Evolutionary conservation across 179 eudicot species (phyloP), one percentile per base, ranked within the genome.

Genomic region (Pouteria campechiana): DNA sequence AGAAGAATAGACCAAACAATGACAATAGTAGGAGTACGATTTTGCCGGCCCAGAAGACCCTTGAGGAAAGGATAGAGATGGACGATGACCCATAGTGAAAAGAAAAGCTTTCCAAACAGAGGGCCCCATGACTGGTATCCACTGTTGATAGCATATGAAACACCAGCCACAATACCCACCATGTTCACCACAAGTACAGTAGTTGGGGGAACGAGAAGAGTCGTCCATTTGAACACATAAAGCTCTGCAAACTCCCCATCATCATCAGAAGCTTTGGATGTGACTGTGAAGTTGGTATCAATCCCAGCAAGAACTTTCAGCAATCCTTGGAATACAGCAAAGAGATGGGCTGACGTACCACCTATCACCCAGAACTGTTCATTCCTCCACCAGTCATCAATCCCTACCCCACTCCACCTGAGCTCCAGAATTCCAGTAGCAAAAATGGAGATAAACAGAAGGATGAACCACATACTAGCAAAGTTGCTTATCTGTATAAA

Each of bases 351-450:
- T 1, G 95, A 85, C 7, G 81, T 73, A 3, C 95, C 95, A 39
- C 84, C 95, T 21, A 85, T 85, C 60, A 81, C 95, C 95, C 95
- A 85, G 29, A 77, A 84, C 60, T 80, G 95, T 28, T 84, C 95
- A 54, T 84, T 84, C 61, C 90, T 74, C 95, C 95, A 85, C 95
- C 83, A 81, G 62, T 81, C 95, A 22, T 85, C 92, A 1, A 85
- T 68, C 18, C 77, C 55, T 10, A 85, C 87, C 32, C 87, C 87
- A 40, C 93, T 69, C 95, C 95, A 85, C 49, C 80, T 28, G 17
- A 81, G 75, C 54, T 85, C 95, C 35, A 85, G 65, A 11, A 85
- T 68, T 53, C 81, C 78, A 2, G 93, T 85, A 4, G 72, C 70
- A 5, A 71, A 63, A 58, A 85, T 85, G 39, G 92, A 85, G 38